These are phyloP conservation scores for Ophiocordyceps australis DNA, from an alignment of 2,329 filamentous ascomycete species.

Conservation along the genomic window DNA sequence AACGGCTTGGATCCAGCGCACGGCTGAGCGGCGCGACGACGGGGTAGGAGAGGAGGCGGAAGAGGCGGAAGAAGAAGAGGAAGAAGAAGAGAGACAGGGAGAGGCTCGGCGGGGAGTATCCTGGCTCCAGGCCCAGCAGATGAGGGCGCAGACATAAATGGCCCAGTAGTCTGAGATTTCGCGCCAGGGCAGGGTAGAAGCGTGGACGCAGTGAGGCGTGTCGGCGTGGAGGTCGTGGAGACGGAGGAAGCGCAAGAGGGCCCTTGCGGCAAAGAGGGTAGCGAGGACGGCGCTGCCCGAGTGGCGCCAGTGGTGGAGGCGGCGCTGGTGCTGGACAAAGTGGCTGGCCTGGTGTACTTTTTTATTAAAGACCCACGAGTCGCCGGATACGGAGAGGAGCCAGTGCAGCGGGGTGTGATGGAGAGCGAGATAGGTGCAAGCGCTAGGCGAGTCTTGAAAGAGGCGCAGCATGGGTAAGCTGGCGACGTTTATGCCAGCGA, in stretches of 20 bases:
- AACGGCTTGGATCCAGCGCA: constrained; percentile 20
- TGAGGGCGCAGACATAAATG: constrained; percentile 36
- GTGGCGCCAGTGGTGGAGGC: constrained; percentile 25
- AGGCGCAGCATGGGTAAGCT: constrained; percentile 15
- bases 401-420: constrained; percentile 39
- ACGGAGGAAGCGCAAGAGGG: constrained; percentile 26
- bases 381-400: constrained; percentile 37
- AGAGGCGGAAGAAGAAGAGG: too few relatives aligned
- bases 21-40: constrained; percentile 9
- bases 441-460: constrained; percentile 25
- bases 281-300: constrained; percentile 26
- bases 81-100: too few relatives aligned
- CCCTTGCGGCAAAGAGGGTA: constrained; percentile 29
- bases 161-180: constrained; percentile 34
- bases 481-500: constrained; percentile 7
- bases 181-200: constrained; percentile 7
- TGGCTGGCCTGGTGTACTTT: constrained; percentile 25
- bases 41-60: too few relatives aligned
- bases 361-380: constrained; percentile 37
- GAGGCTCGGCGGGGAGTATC: constrained; percentile 6
- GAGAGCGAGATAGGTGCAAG: constrained; percentile 36
- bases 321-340: constrained; percentile 27
- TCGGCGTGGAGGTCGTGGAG: constrained; percentile 3
- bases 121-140: constrained; percentile 39
- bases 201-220: constrained; percentile 2